Conservation (phyloP, 2,329 filamentous ascomycete species). For the Cryphonectria naterciae region DNA sequence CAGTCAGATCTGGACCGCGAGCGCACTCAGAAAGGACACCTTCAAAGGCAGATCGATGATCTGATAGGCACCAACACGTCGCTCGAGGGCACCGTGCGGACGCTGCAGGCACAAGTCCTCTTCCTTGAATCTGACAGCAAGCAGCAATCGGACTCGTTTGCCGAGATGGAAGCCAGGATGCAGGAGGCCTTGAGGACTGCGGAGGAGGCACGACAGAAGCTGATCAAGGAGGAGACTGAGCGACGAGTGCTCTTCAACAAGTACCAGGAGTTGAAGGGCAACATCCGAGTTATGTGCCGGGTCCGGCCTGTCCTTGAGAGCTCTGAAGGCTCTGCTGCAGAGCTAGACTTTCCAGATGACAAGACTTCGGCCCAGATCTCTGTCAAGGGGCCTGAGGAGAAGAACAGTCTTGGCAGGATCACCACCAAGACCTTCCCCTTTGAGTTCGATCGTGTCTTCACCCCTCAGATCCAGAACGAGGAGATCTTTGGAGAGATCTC, state of each 20-base stretch:
- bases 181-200: constrained; percentile 75
- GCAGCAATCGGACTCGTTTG: constrained; percentile 84
- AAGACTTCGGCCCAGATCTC: constrained; percentile 88
- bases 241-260: constrained; percentile 94
- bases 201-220: constrained; percentile 74
- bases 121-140: constrained; percentile 90
- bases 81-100: constrained; percentile 75
- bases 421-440: constrained; percentile 82
- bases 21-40: constrained; percentile 59
- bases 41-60: constrained; percentile 59
- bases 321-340: constrained; percentile 68
- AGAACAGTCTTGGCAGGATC: constrained; percentile 75
- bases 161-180: constrained; percentile 77
- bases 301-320: constrained; percentile 74
- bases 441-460: constrained; percentile 91
- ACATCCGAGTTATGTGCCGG: constrained; percentile 97
- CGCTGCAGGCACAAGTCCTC: constrained; percentile 79
- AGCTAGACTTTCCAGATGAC: constrained; percentile 78
- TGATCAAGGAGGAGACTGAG: constrained; percentile 89
- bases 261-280: constrained; percentile 96
- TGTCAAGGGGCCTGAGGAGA: constrained; percentile 81
- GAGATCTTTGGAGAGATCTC: constrained; percentile 96
- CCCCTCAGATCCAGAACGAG: constrained; percentile 74
- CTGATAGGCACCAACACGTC: constrained; percentile 64
- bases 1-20: constrained; percentile 63